A percentile compares a stretch with the other conserved stretches of the same genome.
Evolutionary conservation across 2,329 filamentous ascomycete genomes (phyloP).

Genomic region (Didymella exigua): DNA sequence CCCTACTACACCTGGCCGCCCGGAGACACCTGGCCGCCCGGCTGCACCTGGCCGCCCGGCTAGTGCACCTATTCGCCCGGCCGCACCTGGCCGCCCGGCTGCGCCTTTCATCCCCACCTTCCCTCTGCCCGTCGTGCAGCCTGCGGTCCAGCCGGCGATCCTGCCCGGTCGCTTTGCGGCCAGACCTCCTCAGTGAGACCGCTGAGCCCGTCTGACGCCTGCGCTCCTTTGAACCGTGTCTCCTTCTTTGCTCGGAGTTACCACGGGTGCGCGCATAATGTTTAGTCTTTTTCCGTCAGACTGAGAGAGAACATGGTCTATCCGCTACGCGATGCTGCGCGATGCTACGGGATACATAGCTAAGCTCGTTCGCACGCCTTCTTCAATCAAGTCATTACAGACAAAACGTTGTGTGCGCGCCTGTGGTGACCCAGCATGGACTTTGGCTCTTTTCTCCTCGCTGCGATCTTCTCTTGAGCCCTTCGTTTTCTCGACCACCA

Average conservation of each 20-base stretch:
- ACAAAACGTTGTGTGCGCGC: constrained; percentile 6
- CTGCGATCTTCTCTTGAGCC: background rate
- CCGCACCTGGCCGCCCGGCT: too few relatives aligned
- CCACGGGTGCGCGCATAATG: constrained; percentile 13
- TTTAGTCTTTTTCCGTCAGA: constrained; percentile 10
- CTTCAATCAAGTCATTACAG: constrained; percentile 16
- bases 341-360: constrained; percentile 13
- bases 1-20: too few relatives aligned
- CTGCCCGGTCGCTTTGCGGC: background rate
- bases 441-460: background rate
- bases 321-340: constrained; percentile 6
- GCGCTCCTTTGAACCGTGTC: too few relatives aligned
- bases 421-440: constrained; percentile 2
- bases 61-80: too few relatives aligned
- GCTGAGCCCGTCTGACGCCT: too few relatives aligned
- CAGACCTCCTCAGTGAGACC: background rate
- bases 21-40: too few relatives aligned
- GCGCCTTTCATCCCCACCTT: background rate
- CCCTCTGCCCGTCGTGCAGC: background rate
- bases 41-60: too few relatives aligned
- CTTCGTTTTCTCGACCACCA: background rate
- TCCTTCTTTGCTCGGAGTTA: constrained; percentile 3
- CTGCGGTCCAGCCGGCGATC: background rate
- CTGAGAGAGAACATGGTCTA: background rate
- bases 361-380: constrained; percentile 1